Conservation (phyloP, 768 basidiomycete genomes). For the Boletus pseudo-olivaceus region DNA sequence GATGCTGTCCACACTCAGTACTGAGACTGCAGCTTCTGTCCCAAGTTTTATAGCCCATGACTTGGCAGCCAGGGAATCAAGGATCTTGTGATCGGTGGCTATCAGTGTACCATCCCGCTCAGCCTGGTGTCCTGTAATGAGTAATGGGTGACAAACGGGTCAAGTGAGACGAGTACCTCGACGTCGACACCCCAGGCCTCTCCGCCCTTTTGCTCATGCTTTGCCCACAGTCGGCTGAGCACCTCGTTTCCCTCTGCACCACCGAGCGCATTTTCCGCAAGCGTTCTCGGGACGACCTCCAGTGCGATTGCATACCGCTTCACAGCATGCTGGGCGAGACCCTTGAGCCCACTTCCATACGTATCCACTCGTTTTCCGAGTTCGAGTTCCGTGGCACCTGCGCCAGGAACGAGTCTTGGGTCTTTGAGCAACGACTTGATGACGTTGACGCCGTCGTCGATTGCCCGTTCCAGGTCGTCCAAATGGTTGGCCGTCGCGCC, state of each 20-base stretch:
- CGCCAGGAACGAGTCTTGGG: constrained; percentile 85
- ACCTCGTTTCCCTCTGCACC: constrained; percentile 93
- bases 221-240: constrained; percentile 83
- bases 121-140: constrained; percentile 40
- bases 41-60: constrained; percentile 88
- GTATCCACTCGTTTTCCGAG: constrained; percentile 79
- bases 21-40: constrained; percentile 86
- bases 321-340: constrained; percentile 90
- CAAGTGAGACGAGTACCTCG: constrained; percentile 52
- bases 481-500: constrained; percentile 93
- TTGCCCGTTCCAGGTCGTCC: constrained; percentile 93
- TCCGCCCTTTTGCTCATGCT: constrained; percentile 75
- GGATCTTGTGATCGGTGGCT: constrained; percentile 62
- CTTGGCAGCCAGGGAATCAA: constrained; percentile 87
- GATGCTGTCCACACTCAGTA: constrained; percentile 94
- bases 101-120: constrained; percentile 77
- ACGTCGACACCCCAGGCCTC: constrained; percentile 84
- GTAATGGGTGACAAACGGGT: not conserved
- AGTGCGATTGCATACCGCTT: constrained; percentile 85
- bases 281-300: constrained; percentile 87
- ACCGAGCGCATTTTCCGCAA: constrained; percentile 94
- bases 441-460: constrained; percentile 96
- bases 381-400: constrained; percentile 92
- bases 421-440: constrained; percentile 93
- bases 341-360: constrained; percentile 86